phyloP scores from a whole-genome alignment of 345 rosid species.

The Schrenkiella parvula region DNA sequence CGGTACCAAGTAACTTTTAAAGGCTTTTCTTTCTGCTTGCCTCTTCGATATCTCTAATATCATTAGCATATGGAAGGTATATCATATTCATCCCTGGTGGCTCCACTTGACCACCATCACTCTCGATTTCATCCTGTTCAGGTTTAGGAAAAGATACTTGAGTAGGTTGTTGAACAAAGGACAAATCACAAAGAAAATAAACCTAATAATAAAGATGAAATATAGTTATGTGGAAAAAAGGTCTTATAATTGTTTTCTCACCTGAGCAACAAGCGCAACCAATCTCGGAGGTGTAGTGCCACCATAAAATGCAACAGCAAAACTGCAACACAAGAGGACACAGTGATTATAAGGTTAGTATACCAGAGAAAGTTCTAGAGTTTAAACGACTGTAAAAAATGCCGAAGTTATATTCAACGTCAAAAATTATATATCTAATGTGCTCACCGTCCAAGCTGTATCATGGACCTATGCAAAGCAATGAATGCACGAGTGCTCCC shows the following conservation, averaged over 20 bases:
- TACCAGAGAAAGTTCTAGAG: conserved; percentile 1
- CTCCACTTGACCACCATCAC: conserved; percentile 77
- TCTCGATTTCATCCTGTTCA: conserved; percentile 70
- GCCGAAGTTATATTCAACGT: conserved; percentile 5
- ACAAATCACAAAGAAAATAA: neutral
- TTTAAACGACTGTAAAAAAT: neutral
- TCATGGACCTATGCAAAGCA: conserved; percentile 83
- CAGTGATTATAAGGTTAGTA: neutral
- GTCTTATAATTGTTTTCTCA: conserved; percentile 31
- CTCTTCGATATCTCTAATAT: conserved; percentile 81
- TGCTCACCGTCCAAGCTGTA: conserved; percentile 73
- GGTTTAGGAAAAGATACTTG: conserved; percentile 13
- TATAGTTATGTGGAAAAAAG: conserved; percentile 13
- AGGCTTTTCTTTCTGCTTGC: conserved; percentile 42
- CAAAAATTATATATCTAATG: neutral
- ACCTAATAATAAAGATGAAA: neutral
- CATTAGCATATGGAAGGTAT: conserved; percentile 87
- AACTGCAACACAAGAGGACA: conserved; percentile 41
- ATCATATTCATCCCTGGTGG: conserved; percentile 98
- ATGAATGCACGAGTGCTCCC: conserved; percentile 83
- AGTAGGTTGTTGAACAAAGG: conserved; percentile 14
- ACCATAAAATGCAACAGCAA: conserved; percentile 82
- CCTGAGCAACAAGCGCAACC: conserved; percentile 94
- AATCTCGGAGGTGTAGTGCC: conserved; percentile 58
- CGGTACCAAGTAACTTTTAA: conserved; percentile 16